A percentile compares a stretch with the other conserved stretches of the same genome.
Conservation (phyloP, 306 rosid species). For the Corylus americana region DNA sequence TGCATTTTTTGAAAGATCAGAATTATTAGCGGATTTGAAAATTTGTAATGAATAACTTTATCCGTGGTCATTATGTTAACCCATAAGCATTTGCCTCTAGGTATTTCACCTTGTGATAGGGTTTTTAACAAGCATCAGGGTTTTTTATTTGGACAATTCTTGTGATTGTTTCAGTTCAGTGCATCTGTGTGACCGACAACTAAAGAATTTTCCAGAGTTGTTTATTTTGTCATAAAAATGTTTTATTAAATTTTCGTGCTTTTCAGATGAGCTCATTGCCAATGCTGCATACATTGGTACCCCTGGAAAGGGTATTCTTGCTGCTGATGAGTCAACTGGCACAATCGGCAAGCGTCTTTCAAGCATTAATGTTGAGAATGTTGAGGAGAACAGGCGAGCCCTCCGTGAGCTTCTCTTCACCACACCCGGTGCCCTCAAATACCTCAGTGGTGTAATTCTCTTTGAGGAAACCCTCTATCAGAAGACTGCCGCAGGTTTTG, state of each 20-base stretch:
- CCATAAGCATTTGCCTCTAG: background rate
- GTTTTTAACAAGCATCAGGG: background rate
- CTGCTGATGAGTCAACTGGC: constrained; percentile 96
- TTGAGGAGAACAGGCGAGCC: constrained; percentile 64
- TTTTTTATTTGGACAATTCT: no score
- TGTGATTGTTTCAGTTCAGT: no score
- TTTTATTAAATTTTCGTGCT: background rate
- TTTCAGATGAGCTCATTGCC: constrained; percentile 80
- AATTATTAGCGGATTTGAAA: background rate
- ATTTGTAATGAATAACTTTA: background rate
- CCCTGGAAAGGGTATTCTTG: constrained; percentile 98
- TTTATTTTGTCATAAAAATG: no score
- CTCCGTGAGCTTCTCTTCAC: constrained; percentile 94
- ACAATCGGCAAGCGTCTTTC: constrained; percentile 90
- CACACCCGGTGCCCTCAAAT: constrained; percentile 67
- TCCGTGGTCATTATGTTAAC: background rate
- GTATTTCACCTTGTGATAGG: background rate
- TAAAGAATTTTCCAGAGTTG: no score
- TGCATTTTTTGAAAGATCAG: no score
- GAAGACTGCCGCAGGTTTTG: constrained; percentile 65
- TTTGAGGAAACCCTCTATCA: constrained; percentile 94
- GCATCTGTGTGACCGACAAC: no score
- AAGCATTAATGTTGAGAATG: constrained; percentile 78
- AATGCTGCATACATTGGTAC: constrained; percentile 88
- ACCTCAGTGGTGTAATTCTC: constrained; percentile 83